Evolutionary conservation across 768 basidiomycete genomes (phyloP).

Genomic region (Amanita subjunquillea): DNA sequence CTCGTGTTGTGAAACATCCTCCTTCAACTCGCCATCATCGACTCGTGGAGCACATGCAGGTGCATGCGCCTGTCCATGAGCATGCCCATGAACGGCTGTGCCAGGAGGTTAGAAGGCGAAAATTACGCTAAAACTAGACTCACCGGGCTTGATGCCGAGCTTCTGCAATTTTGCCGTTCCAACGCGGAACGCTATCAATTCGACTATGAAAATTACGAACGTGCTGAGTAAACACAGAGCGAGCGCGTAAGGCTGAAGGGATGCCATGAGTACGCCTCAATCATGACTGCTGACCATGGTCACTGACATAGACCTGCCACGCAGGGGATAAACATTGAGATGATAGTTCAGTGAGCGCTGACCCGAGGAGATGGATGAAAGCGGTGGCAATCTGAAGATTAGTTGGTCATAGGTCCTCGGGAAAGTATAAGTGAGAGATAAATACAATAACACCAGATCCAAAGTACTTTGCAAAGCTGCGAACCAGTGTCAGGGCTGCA

Average conservation of each 20-base stretch:
- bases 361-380: slow-evolving; percentile 74
- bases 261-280: neutral
- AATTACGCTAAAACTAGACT: neutral
- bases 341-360: slow-evolving; percentile 61
- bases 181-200: slow-evolving; percentile 81
- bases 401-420: neutral
- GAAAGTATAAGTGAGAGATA: slow-evolving; percentile 7
- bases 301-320: slow-evolving; percentile 71
- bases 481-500: neutral
- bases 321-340: slow-evolving; percentile 57
- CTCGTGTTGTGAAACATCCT: slow-evolving; percentile 8
- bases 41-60: slow-evolving; percentile 60
- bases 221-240: slow-evolving; percentile 76
- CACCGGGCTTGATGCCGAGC: slow-evolving; percentile 56
- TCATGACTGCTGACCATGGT: neutral
- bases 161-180: slow-evolving; percentile 63
- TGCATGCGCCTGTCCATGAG: slow-evolving; percentile 38
- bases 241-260: slow-evolving; percentile 63
- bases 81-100: neutral
- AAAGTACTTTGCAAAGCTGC: slow-evolving; percentile 81
- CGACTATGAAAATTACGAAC: slow-evolving; percentile 75
- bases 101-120: neutral
- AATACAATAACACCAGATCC: slow-evolving; percentile 82
- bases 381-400: slow-evolving; percentile 69
- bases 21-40: slow-evolving; percentile 7